Percentiles rank a stretch among this genome's conserved stretches.
phyloP scores from a whole-genome alignment of 2,329 filamentous ascomycete genomes.

The Aspergillus sp. region DNA sequence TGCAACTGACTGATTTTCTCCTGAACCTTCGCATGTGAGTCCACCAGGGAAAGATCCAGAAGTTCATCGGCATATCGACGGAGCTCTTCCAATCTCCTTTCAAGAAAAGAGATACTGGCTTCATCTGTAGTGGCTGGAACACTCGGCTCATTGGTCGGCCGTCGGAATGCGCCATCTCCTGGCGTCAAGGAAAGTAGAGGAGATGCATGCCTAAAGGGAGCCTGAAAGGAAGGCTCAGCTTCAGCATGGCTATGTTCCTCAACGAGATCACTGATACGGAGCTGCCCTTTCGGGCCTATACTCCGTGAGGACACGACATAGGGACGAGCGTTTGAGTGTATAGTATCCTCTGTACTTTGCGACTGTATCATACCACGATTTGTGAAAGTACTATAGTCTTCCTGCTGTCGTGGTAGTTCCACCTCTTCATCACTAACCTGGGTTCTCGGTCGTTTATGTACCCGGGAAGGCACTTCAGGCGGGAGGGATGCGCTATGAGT shows the following conservation, averaged over 20 bases:
- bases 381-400: background rate
- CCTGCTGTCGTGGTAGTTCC: background rate
- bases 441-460: slow-evolving; percentile 14
- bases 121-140: background rate
- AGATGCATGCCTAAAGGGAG: background rate
- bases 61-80: slow-evolving; percentile 27
- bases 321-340: background rate
- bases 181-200: background rate
- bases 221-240: background rate
- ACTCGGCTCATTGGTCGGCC: background rate
- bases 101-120: slow-evolving; percentile 21
- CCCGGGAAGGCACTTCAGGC: background rate
- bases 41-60: slow-evolving; percentile 27
- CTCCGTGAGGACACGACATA: background rate
- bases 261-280: slow-evolving; percentile 18
- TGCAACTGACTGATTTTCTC: slow-evolving; percentile 26
- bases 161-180: slow-evolving; percentile 1
- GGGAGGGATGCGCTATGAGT: slow-evolving; percentile 10
- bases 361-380: background rate
- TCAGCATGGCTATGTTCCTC: slow-evolving; percentile 9
- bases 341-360: background rate
- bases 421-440: background rate
- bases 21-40: slow-evolving; percentile 27
- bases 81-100: slow-evolving; percentile 24
- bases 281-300: slow-evolving; percentile 8